Conservation (phyloP, 495 filamentous ascomycete species). For the Acidiella bohemica region DNA sequence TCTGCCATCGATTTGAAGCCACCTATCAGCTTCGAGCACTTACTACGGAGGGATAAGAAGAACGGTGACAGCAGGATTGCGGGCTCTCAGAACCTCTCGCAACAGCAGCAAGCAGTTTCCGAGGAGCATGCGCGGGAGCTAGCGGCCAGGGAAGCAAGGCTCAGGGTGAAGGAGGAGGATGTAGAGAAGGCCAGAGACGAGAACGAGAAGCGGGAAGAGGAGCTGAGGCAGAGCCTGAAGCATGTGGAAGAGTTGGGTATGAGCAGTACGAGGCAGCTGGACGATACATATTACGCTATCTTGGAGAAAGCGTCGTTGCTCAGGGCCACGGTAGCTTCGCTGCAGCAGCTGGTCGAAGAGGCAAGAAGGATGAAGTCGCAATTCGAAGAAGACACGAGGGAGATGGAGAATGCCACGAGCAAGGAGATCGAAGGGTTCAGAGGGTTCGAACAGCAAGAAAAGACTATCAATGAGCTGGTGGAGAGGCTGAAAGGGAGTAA, state of each 20-base stretch:
- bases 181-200: constrained; percentile 11
- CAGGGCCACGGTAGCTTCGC: constrained; percentile 48
- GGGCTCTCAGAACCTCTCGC: constrained; percentile 2
- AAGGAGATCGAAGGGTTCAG: constrained; percentile 51
- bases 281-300: constrained; percentile 75
- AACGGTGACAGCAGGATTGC: constrained; percentile 2
- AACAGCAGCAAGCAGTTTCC: background rate
- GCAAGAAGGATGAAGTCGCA: constrained; percentile 45
- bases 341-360: constrained; percentile 55
- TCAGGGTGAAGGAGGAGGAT: constrained; percentile 1
- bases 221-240: constrained; percentile 11
- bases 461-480: constrained; percentile 51
- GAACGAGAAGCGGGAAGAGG: constrained; percentile 15
- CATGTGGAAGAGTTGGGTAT: constrained; percentile 16
- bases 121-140: constrained; percentile 1
- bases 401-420: constrained; percentile 47
- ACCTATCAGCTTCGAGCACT: constrained; percentile 15
- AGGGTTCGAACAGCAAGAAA: constrained; percentile 56
- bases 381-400: constrained; percentile 49
- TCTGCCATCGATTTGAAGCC: constrained; percentile 17
- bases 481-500: constrained; percentile 50
- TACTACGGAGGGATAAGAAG: constrained; percentile 11
- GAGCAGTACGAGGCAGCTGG: constrained; percentile 49
- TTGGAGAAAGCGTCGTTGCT: constrained; percentile 62
- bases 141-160: background rate